Conservation (phyloP, 371 early-diverging fungal species). For the Mucor racemosus region DNA sequence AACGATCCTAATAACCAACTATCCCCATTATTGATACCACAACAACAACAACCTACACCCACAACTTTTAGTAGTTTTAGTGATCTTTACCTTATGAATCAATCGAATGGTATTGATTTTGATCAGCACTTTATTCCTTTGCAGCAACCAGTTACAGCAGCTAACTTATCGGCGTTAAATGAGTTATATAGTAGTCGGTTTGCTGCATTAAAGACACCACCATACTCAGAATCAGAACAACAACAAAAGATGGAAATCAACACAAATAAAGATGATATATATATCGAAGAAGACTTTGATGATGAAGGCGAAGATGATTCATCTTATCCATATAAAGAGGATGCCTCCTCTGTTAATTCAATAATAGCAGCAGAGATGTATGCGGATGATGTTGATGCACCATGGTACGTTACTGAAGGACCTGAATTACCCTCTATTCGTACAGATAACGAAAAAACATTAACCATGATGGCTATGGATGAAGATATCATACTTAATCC, state of each 20-base stretch:
- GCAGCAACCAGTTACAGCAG: slow-evolving; percentile 27
- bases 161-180: slow-evolving; percentile 27
- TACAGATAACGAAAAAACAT: neutral
- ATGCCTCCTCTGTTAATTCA: slow-evolving; percentile 22
- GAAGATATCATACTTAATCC: slow-evolving; percentile 65
- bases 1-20: neutral
- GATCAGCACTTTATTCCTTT: neutral
- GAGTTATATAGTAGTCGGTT: slow-evolving; percentile 26
- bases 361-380: slow-evolving; percentile 22
- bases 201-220: slow-evolving; percentile 26
- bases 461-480: slow-evolving; percentile 35
- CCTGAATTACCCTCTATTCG: slow-evolving; percentile 22
- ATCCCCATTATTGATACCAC: neutral
- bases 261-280: neutral
- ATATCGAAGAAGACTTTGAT: slow-evolving; percentile 3
- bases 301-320: slow-evolving; percentile 18
- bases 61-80: slow-evolving; percentile 24
- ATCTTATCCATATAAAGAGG: slow-evolving; percentile 6
- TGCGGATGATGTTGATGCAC: slow-evolving; percentile 39
- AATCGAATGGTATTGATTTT: neutral
- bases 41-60: neutral
- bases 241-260: slow-evolving; percentile 1
- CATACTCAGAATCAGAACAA: slow-evolving; percentile 17
- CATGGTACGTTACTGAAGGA: slow-evolving; percentile 45
- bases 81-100: slow-evolving; percentile 19